Evolutionary conservation across 192 early-diverging fungal species (phyloP).

Genomic region (Coemansia sp.): DNA sequence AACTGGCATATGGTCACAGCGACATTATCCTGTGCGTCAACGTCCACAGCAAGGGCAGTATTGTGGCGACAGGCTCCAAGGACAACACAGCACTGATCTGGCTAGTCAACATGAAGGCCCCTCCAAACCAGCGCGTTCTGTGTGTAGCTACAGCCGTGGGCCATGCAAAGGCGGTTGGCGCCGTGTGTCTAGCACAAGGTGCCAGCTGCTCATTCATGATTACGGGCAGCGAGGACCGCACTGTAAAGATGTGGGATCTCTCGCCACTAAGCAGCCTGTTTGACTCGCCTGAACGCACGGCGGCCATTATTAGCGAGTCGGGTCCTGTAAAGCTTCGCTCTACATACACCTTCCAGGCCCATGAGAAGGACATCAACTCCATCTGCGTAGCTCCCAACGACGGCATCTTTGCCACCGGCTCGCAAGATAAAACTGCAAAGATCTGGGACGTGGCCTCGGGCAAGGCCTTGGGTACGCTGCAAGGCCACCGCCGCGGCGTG

Average conservation of each 20-base stretch:
- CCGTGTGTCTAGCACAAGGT: conserved; percentile 77
- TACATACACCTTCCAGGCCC: conserved; percentile 87
- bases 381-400: conserved; percentile 90
- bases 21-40: conserved; percentile 86
- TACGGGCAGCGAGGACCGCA: conserved; percentile 91
- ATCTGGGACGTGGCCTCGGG: conserved; percentile 87
- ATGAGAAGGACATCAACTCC: conserved; percentile 97
- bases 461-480: conserved; percentile 71
- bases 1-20: conserved; percentile 84
- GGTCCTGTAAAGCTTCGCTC: conserved; percentile 50
- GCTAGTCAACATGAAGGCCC: conserved; percentile 64
- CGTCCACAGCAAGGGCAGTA: conserved; percentile 62
- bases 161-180: conserved; percentile 90
- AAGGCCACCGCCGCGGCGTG: conserved; percentile 93
- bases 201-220: conserved; percentile 63
- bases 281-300: conserved; percentile 19
- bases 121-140: conserved; percentile 57
- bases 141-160: conserved; percentile 77
- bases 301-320: conserved; percentile 4
- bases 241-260: conserved; percentile 92
- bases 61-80: conserved; percentile 86
- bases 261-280: conserved; percentile 45
- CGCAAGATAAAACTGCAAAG: conserved; percentile 94
- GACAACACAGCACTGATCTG: conserved; percentile 87
- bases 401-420: conserved; percentile 87